Evolutionary conservation across 2,329 filamentous ascomycete species (phyloP), one percentile per base, ranked within the genome.

Genomic region (Calonectria pseudoreteaudii): DNA sequence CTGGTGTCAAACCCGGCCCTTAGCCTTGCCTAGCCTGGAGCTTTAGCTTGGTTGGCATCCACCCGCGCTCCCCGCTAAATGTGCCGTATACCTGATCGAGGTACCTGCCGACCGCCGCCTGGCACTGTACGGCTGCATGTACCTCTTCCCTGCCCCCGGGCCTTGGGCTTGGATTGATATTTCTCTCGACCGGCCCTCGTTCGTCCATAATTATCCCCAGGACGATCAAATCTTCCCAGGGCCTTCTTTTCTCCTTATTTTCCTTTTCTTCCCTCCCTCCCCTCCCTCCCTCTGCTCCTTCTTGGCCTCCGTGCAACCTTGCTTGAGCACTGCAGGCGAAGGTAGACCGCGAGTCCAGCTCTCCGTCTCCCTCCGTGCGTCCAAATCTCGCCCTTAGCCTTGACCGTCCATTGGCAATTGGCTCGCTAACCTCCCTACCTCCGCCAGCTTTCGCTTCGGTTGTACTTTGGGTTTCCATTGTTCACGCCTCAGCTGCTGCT

Each of bases 201-300:
- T 41, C 62, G 36, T 44, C 66, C 65, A 67, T 67, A 68, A 58
- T 58, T 41, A n/a, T 44, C 50, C 50, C 66, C 68, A 38, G 66
- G 67, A 69, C 67, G 53, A 62, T 69, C 67, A 69, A 50, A 58
- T 68, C 38, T 50, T 68, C 77, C 65, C 76, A 72, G 74, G 71
- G 77, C 76, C 72, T 76, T 76, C 69, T 70, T 75, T 69, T 77
- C 73, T 76, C 74, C 72, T 74, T 74, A 73, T 77, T 78, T 74
- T 70, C 64, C 64, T 68, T 67, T 38, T 53, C 62, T 62, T 68
- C 38, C 28, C 62, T 62, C 66, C 38, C 28, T 36, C 60, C 52
- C 58, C 56, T 49, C 44, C 64, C 41, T 30, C 31, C 64, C 56
- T 60, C n/a, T 30, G 23, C 41, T n/a, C 41, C 34, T 56, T 23